Evolutionary conservation across 2,329 filamentous ascomycete genomes (phyloP).

Genomic region (Fusarium anguioides): DNA sequence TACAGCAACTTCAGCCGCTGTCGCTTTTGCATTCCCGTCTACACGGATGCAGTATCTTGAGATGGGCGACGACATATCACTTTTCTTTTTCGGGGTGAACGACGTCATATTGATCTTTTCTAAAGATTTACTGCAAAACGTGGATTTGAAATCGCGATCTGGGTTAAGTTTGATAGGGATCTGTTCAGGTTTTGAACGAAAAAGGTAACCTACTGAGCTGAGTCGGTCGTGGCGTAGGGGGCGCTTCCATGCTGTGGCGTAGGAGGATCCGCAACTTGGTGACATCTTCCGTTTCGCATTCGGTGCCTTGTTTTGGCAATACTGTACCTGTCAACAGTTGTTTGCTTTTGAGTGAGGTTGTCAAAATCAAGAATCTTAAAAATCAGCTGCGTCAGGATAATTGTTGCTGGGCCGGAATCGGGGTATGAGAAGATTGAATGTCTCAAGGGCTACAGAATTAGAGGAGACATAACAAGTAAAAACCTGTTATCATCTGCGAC

Average conservation of each 20-base stretch:
- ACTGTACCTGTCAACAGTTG: neutral
- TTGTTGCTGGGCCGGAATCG: constrained; percentile 14
- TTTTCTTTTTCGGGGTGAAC: neutral
- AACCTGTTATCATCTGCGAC: constrained; percentile 15
- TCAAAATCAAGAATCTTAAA: constrained; percentile 5
- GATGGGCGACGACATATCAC: constrained; percentile 9
- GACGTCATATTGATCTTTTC: constrained; percentile 19
- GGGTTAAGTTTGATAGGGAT: neutral
- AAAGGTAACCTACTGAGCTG: constrained; percentile 11
- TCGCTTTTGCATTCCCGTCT: constrained; percentile 19
- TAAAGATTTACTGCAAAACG: neutral
- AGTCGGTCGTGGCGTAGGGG: constrained; percentile 28
- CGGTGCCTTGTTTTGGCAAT: constrained; percentile 1
- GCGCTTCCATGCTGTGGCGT: constrained; percentile 23
- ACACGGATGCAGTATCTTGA: neutral
- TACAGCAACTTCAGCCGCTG: constrained; percentile 11
- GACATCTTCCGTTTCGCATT: constrained; percentile 18
- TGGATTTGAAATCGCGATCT: constrained; percentile 11
- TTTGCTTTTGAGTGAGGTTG: neutral
- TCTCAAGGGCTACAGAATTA: neutral
- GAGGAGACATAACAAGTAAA: constrained; percentile 3
- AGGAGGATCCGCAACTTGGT: neutral
- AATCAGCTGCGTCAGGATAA: constrained; percentile 10
- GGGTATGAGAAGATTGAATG: neutral
- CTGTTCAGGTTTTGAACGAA: constrained; percentile 10